Evolutionary conservation across 2,329 filamentous ascomycete species (phyloP), one percentile per base, ranked within the genome.

Genomic region (Aaosphaeria pasadenensis): DNA sequence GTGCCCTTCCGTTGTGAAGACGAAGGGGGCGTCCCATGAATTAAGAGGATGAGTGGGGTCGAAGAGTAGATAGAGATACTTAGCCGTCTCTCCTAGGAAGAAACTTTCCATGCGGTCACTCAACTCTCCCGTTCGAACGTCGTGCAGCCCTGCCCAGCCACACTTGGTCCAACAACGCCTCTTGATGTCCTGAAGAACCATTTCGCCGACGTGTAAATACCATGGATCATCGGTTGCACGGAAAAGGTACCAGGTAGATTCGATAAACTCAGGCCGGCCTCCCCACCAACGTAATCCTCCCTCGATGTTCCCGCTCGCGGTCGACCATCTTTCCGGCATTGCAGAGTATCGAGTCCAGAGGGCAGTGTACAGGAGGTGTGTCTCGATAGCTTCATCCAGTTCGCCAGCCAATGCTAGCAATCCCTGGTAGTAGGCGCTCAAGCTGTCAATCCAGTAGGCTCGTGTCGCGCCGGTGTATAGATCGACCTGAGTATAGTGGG

Each of bases 91-190:
- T 11, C 94, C 92, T 1, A 99, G 79, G 63, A 97, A 97, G 77
- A 97, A 99, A 67, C 92, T 97, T 71, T 99, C 94, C 94, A 97
- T 97, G 32, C 94, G 87, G 67, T 99, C 91, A 58, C 83, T 89
- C 70, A 90, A 84, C 71, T 96, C 89, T 4, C 92, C 92, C n/a
- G 66, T 75, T 6, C 71, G 67, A 17, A 79, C 76, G 51, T 79
- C 76, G 30, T 75, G 71, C 38, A 97, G 77, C 1, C 92, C 92
- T 11, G 92, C 89, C 91, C 92, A 97, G 38, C 94, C 94, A 61
- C 94, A 99, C 52, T 83, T 81, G 1, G 91, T 90, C 83, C 89
- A 91, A 71, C 94, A 99, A 46, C 92, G 83, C 43, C 89, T 80
- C 60, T 88, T 86, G 61, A 99, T 91, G 63, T 99, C 94, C 49